Evolutionary conservation across 2,329 filamentous ascomycete genomes (phyloP), one percentile per base, ranked within the genome.

Genomic region (Cladophialophora psammophila): DNA sequence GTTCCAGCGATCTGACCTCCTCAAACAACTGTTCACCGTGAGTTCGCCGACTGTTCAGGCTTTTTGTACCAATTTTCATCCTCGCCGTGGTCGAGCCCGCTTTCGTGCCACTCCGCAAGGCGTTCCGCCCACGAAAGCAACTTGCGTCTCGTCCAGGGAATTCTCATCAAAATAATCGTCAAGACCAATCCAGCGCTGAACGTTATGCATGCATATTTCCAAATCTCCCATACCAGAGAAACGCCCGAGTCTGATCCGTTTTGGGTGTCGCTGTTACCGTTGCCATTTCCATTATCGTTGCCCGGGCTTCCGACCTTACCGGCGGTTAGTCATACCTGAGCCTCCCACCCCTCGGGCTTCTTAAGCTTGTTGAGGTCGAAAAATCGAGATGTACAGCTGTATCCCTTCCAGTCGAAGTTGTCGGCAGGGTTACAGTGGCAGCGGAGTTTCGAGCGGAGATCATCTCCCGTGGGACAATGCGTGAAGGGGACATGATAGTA

Each of bases 341-440:
- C 86, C 77, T 96, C 90, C 81, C 91, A 97, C 70, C 94, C 95
- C 73, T 89, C 87, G 13, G 95, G 95, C 83, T 95, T 96, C 69
- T 89, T 81, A 78, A 94, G 81, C 64, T 88, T 86, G 79, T 94
- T 96, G 74, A 93, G 79, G 54, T 97, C 91, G 77, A 91, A 98
- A 83, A 86, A 99, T 74, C 90, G 88, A 38, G 91, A 87, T 60
- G 94, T 97, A 83, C 94, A 98, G 78, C 93, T 97, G 79, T 97
- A 98, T 60, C 92, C 91, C 81, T 97, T 97, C 96, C 96, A 99
- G 81, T 99, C 95, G 84, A 99, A 99, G 84, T 99, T 99, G 67
- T 98, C 92, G 76, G 90, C 90, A 7, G 95, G 94, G 76, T 99
- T 93, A 82, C 95, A 99, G 80, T 94, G 91, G 48, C 95, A 99